Percentiles rank a stretch among this genome's conserved stretches.
Evolutionary conservation across 306 rosid species (phyloP).

Genomic region (Sophora flavescens): DNA sequence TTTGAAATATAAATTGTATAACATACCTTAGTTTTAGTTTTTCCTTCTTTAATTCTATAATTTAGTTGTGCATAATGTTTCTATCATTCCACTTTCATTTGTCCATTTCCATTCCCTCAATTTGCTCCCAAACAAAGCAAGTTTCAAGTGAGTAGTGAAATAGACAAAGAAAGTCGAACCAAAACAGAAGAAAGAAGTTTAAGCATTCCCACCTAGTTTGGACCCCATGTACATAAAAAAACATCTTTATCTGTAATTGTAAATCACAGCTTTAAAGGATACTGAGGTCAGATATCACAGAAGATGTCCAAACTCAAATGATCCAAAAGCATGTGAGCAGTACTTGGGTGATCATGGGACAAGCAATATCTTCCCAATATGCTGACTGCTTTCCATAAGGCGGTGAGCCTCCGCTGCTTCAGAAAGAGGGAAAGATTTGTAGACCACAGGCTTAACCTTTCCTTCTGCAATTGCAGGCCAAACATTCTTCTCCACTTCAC

Average conservation of each 20-base stretch:
- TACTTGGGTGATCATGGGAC: conserved; percentile 50
- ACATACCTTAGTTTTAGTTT: no score
- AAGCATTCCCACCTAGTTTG: not conserved
- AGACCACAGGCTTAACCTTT: conserved; percentile 81
- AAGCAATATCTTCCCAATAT: conserved; percentile 89
- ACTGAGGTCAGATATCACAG: conserved; percentile 1
- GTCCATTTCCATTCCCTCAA: not conserved
- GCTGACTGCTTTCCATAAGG: conserved; percentile 78
- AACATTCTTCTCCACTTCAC: conserved; percentile 89
- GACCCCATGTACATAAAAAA: not conserved
- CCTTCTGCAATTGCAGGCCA: conserved; percentile 94
- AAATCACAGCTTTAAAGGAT: conserved; percentile 26
- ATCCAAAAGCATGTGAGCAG: not conserved
- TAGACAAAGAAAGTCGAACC: not conserved
- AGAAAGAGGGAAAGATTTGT: conserved; percentile 67
- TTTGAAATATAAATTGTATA: no score
- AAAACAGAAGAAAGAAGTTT: not conserved
- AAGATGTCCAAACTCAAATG: conserved; percentile 31
- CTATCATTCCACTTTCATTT: not conserved
- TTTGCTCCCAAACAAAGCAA: conserved; percentile 8
- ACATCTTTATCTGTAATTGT: not conserved
- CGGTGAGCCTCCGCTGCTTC: conserved; percentile 85
- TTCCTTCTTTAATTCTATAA: no score
- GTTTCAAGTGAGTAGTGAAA: not conserved
- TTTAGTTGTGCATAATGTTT: no score